Conservation (phyloP, 2,329 filamentous ascomycete genomes). For the Chalaropsis ovoidea region DNA sequence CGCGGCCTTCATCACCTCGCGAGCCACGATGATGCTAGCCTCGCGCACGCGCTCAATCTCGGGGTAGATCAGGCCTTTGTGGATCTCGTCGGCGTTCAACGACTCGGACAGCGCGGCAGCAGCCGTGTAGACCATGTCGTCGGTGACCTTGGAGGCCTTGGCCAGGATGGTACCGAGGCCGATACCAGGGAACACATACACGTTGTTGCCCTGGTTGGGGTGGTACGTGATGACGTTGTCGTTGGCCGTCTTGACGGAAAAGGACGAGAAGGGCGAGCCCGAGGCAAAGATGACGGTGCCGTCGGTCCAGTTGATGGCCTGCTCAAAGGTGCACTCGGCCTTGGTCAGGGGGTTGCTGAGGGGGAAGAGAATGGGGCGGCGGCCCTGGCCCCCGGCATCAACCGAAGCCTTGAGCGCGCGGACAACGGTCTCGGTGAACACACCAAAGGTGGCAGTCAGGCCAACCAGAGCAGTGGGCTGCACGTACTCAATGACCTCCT, state of each 20-base stretch:
- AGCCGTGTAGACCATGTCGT: slow-evolving; percentile 94
- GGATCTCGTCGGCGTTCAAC: slow-evolving; percentile 70
- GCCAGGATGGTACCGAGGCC: slow-evolving; percentile 86
- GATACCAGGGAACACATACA: slow-evolving; percentile 94
- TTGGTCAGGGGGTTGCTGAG: slow-evolving; percentile 93
- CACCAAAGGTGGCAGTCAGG: slow-evolving; percentile 84
- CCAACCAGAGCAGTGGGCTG: slow-evolving; percentile 92
- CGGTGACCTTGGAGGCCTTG: slow-evolving; percentile 77
- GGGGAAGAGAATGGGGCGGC: slow-evolving; percentile 85
- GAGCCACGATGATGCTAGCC: slow-evolving; percentile 73
- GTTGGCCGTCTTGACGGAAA: slow-evolving; percentile 53
- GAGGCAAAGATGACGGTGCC: slow-evolving; percentile 89
- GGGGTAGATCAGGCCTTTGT: slow-evolving; percentile 80
- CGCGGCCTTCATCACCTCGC: slow-evolving; percentile 87
- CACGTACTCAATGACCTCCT: slow-evolving; percentile 88
- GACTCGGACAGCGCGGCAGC: slow-evolving; percentile 69
- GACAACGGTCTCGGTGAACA: slow-evolving; percentile 83
- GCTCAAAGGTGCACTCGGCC: slow-evolving; percentile 90
- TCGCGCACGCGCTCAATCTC: slow-evolving; percentile 84
- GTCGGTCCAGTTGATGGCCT: slow-evolving; percentile 82
- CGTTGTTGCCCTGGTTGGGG: slow-evolving; percentile 74
- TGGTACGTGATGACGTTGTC: slow-evolving; percentile 55
- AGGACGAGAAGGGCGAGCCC: slow-evolving; percentile 77
- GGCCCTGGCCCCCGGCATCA: slow-evolving; percentile 55
- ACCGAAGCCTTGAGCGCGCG: slow-evolving; percentile 56